Conservation (phyloP, 2,329 filamentous ascomycete genomes). For the Harringtonia aguacate region DNA sequence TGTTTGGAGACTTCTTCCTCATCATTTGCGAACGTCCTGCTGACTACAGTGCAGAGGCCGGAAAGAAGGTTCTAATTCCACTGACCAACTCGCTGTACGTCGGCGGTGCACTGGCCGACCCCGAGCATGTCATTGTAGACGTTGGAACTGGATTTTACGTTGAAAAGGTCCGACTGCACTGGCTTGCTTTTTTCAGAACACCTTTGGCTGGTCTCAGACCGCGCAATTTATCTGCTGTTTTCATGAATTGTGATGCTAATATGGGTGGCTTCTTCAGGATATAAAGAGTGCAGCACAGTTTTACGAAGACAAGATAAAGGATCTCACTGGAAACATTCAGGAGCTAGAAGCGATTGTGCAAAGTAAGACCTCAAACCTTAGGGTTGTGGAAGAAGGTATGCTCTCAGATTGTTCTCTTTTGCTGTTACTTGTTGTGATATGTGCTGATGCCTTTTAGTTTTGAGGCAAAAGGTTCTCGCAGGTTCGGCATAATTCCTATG, state of each 20-base stretch:
- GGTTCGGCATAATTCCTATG: conserved; percentile 3
- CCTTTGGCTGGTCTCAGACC: no score
- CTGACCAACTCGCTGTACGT: conserved; percentile 94
- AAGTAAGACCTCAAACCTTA: conserved; percentile 72
- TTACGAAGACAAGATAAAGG: conserved; percentile 45
- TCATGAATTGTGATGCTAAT: no score
- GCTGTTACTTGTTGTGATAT: no score
- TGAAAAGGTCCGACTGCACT: conserved; percentile 58
- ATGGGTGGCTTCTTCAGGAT: conserved; percentile 26
- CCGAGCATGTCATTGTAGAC: conserved; percentile 76
- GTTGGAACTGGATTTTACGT: conserved; percentile 91
- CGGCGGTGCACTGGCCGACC: conserved; percentile 64
- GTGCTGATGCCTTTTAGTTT: no score
- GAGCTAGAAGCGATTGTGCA: conserved; percentile 48
- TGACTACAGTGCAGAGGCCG: conserved; percentile 5
- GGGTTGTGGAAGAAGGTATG: conserved; percentile 78
- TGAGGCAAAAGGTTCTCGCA: conserved; percentile 25
- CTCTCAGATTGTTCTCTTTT: background rate
- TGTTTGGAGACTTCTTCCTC: background rate
- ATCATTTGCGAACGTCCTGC: background rate
- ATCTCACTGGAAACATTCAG: conserved; percentile 41
- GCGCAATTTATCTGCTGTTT: no score
- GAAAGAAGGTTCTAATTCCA: conserved; percentile 69
- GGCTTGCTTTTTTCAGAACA: no score
- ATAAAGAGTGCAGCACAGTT: conserved; percentile 43